These are phyloP conservation scores for Hibiscus tridactylites DNA, from an alignment of 345 rosid genomes.

Conservation along the genomic window DNA sequence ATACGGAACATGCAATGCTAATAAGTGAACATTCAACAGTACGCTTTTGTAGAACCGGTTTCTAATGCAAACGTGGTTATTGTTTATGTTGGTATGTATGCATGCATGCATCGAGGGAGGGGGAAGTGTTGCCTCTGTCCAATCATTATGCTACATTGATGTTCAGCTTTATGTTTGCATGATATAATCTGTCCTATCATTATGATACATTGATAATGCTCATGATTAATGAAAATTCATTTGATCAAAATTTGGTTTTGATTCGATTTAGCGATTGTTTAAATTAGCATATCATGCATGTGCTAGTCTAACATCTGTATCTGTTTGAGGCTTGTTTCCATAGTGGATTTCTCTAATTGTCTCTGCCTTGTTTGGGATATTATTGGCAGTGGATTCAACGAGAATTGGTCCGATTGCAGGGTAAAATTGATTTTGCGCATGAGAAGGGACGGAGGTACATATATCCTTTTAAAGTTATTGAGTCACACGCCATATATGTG, in stretches of 20 bases:
- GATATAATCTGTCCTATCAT: not conserved
- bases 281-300: no score
- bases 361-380: not conserved
- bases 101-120: not conserved
- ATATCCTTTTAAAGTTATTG: slow-evolving; percentile 35
- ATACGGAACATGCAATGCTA: not conserved
- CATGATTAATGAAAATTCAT: not conserved
- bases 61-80: no score
- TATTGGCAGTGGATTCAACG: slow-evolving; percentile 30
- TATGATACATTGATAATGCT: not conserved
- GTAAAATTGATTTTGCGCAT: slow-evolving; percentile 26
- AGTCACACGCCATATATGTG: not conserved
- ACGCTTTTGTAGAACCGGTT: not conserved
- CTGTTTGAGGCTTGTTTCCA: slow-evolving; percentile 17
- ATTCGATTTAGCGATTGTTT: not conserved
- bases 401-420: slow-evolving; percentile 25
- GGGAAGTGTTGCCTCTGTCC: not conserved
- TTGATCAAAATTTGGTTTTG: not conserved
- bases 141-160: not conserved
- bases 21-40: not conserved
- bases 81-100: no score
- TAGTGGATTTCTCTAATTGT: not conserved
- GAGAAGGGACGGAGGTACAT: slow-evolving; percentile 47
- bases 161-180: not conserved
- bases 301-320: not conserved